Conservation (phyloP, 2,329 filamentous ascomycete species). For the Alternaria consortialis region DNA sequence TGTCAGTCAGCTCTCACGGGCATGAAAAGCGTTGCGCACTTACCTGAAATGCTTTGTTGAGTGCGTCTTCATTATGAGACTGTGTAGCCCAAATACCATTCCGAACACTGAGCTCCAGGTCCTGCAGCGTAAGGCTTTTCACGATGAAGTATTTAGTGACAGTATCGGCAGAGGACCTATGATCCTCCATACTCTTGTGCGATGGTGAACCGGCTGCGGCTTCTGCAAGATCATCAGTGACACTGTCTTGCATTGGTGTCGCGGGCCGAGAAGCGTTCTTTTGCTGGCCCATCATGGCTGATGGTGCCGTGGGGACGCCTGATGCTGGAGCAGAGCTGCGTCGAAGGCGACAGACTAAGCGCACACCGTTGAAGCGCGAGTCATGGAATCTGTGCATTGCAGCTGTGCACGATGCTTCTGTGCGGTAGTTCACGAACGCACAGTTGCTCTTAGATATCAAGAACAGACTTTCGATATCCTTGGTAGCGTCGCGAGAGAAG, state of each 20-base stretch:
- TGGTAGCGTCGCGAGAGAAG: conserved; percentile 79
- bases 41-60: conserved; percentile 87
- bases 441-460: conserved; percentile 97
- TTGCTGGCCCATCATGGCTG: conserved; percentile 52
- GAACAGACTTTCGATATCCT: conserved; percentile 86
- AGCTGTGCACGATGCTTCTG: conserved; percentile 75
- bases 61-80: conserved; percentile 83
- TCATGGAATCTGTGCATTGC: conserved; percentile 90
- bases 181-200: conserved; percentile 22
- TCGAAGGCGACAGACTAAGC: conserved; percentile 84
- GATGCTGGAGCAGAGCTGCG: conserved; percentile 60
- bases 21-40: conserved; percentile 26
- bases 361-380: conserved; percentile 84
- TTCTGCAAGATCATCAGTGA: conserved; percentile 17
- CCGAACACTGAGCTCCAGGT: conserved; percentile 85
- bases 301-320: conserved; percentile 65
- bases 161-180: conserved; percentile 9
- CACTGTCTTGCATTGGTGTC: conserved; percentile 33
- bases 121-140: conserved; percentile 90
- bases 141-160: conserved; percentile 88
- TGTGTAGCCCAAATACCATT: conserved; percentile 95
- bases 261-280: conserved; percentile 36
- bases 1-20: conserved; percentile 23
- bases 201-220: conserved; percentile 18
- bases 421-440: conserved; percentile 93